A percentile compares a stretch with the other conserved stretches of the same genome.
Conservation (phyloP, 768 basidiomycete species). For the Rhodotorula graminis region DNA sequence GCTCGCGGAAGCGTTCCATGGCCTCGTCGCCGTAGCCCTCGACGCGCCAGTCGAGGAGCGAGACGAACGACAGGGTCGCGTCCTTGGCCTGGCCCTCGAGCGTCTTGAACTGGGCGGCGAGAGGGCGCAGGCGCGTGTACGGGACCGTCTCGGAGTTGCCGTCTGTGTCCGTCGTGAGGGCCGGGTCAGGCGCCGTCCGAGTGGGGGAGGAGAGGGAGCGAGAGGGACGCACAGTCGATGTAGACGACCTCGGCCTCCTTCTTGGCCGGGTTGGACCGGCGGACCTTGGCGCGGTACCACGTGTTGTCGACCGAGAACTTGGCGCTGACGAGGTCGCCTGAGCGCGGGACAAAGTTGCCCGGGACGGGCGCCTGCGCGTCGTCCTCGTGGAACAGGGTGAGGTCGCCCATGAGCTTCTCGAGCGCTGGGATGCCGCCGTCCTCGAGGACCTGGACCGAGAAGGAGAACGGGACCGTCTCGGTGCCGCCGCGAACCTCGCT, state of each 20-base stretch:
- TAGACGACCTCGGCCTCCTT: constrained; percentile 92
- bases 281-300: constrained; percentile 94
- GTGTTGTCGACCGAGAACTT: constrained; percentile 78
- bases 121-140: constrained; percentile 71
- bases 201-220: background rate
- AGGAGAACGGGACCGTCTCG: constrained; percentile 59
- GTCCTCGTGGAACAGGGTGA: constrained; percentile 75
- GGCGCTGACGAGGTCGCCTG: constrained; percentile 85
- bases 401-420: constrained; percentile 90
- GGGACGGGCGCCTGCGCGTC: constrained; percentile 54
- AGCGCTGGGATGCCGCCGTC: constrained; percentile 86
- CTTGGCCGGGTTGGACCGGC: constrained; percentile 76
- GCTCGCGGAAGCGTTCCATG: constrained; percentile 71
- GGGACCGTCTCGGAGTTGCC: constrained; percentile 87
- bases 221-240: constrained; percentile 53
- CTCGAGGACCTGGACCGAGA: constrained; percentile 90
- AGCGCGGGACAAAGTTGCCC: constrained; percentile 65
- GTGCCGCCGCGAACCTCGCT: constrained; percentile 73
- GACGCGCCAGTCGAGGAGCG: constrained; percentile 65
- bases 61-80: constrained; percentile 68
- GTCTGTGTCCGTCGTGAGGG: constrained; percentile 55
- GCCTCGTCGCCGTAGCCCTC: constrained; percentile 78
- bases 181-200: background rate
- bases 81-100: constrained; percentile 92
- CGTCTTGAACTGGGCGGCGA: constrained; percentile 82